Conservation (phyloP, 208 protist genomes). For the Leishmania braziliensis region DNA sequence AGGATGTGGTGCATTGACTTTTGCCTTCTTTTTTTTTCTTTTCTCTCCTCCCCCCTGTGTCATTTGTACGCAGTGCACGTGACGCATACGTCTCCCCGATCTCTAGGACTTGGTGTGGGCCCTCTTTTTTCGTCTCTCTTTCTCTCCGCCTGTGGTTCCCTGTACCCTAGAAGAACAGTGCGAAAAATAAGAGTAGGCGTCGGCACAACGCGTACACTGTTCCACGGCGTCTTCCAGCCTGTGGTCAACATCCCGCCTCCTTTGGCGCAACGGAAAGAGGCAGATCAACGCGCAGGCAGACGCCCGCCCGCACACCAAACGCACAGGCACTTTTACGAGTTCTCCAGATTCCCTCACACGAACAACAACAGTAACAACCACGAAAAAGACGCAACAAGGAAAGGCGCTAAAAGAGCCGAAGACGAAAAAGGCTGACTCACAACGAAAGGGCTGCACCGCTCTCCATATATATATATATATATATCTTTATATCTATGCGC, state of each 20-base stretch:
- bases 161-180: neutral
- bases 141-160: neutral
- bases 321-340: no score
- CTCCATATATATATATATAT: no score
- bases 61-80: neutral
- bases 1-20: neutral
- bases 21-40: neutral
- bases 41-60: neutral
- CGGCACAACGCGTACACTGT: no score
- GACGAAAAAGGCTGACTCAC: no score
- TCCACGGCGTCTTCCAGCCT: neutral
- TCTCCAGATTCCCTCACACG: neutral
- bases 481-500: no score
- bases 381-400: neutral
- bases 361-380: neutral
- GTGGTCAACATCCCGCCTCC: no score
- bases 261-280: no score
- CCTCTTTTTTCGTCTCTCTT: neutral
- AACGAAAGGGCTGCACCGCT: no score
- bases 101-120: neutral
- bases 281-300: no score
- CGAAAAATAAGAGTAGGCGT: neutral
- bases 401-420: no score
- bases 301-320: no score
- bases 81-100: neutral